These are phyloP conservation scores for Phoma sp. DNA, from an alignment of 2,329 filamentous ascomycete species.

Conservation along the genomic window DNA sequence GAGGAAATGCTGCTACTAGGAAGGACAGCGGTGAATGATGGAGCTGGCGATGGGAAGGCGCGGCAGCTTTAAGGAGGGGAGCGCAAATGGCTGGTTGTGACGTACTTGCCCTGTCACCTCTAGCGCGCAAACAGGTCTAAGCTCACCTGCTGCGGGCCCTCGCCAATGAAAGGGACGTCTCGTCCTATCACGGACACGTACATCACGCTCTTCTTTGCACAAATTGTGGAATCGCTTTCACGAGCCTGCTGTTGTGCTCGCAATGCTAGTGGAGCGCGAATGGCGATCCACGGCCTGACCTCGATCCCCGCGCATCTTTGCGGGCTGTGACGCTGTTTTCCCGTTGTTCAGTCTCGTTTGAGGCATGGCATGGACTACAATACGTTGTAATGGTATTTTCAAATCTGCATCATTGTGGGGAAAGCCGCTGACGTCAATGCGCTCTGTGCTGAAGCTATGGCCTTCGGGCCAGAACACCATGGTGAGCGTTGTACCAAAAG, in stretches of 20 bases:
- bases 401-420: constrained; percentile 39
- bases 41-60: constrained; percentile 14
- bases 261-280: background rate
- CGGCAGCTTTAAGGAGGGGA: constrained; percentile 33
- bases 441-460: constrained; percentile 24
- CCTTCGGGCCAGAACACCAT: constrained; percentile 9
- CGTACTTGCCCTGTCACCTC: constrained; percentile 30
- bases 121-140: constrained; percentile 25
- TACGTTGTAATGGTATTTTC: constrained; percentile 34
- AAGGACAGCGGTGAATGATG: constrained; percentile 13
- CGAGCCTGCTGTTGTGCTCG: constrained; percentile 14
- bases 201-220: constrained; percentile 26
- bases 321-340: constrained; percentile 2
- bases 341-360: background rate
- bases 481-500: constrained; percentile 3
- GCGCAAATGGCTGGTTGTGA: constrained; percentile 35
- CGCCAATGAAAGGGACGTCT: constrained; percentile 30
- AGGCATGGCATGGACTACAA: constrained; percentile 4
- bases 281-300: constrained; percentile 12
- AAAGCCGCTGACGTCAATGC: constrained; percentile 25
- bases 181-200: constrained; percentile 14
- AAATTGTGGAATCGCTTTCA: constrained; percentile 29
- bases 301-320: background rate
- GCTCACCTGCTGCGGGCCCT: constrained; percentile 18
- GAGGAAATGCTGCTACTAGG: constrained; percentile 16